Evolutionary conservation across 306 rosid genomes (phyloP).

Genomic region (Glycine latifolia): DNA sequence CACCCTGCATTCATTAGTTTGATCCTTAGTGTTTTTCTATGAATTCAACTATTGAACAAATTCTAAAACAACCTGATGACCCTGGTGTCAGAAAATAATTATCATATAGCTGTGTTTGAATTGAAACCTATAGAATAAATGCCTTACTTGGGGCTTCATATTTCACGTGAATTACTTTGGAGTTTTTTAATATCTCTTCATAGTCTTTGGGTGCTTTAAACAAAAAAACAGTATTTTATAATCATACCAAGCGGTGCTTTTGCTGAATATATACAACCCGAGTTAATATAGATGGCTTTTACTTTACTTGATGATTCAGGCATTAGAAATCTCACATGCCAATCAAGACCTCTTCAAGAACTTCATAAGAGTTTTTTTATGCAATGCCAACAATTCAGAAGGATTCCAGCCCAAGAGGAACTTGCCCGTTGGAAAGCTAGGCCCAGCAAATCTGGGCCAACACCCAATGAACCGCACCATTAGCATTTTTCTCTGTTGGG

Average conservation of each 20-base stretch:
- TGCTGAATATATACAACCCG: not conserved
- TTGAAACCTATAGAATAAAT: not conserved
- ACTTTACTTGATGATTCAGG: conserved; percentile 54
- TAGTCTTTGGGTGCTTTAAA: too few species aligned
- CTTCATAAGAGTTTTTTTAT: conserved; percentile 63
- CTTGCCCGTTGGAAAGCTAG: conserved; percentile 57
- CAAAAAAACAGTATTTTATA: not conserved
- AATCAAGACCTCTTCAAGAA: conserved; percentile 60
- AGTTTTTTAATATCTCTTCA: not conserved
- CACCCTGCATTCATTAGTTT: not conserved
- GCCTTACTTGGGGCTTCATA: conserved; percentile 32
- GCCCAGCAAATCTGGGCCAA: conserved; percentile 53
- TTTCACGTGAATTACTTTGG: not conserved
- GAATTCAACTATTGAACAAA: conserved; percentile 3
- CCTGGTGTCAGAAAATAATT: conserved; percentile 19
- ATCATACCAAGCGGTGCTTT: conserved; percentile 5
- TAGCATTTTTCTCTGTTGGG: conserved; percentile 75
- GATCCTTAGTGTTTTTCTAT: not conserved
- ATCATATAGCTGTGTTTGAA: not conserved
- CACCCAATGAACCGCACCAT: conserved; percentile 54
- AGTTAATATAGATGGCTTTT: conserved; percentile 2
- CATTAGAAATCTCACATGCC: conserved; percentile 62
- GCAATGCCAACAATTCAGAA: conserved; percentile 79
- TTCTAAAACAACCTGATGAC: not conserved
- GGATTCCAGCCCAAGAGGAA: conserved; percentile 71